phyloP scores from a whole-genome alignment of 2,329 filamentous ascomycete genomes.

The Nannizzia gypsea region DNA sequence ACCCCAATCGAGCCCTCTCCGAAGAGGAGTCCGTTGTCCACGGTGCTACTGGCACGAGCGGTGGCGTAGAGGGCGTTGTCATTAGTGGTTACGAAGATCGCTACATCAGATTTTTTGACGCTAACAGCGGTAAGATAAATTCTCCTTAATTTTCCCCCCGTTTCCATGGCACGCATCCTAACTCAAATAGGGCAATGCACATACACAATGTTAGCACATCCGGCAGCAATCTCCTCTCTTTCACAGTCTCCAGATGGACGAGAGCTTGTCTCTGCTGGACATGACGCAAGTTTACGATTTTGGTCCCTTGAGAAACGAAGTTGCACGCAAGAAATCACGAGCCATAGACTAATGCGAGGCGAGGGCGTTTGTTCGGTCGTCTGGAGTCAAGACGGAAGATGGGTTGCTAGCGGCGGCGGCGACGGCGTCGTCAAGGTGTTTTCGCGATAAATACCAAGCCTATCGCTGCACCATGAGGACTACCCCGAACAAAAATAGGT shows the following conservation, averaged over 20 bases:
- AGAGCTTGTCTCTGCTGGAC: constrained; percentile 89
- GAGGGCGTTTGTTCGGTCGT: constrained; percentile 90
- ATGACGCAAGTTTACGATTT: constrained; percentile 90
- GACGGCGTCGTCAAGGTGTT: constrained; percentile 96
- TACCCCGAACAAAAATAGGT: background rate
- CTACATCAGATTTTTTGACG: constrained; percentile 94
- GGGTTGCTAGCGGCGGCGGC: constrained; percentile 87
- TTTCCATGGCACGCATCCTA: constrained; percentile 11
- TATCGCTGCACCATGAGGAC: background rate
- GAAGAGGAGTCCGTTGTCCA: constrained; percentile 63
- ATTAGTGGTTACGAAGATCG: constrained; percentile 95
- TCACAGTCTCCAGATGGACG: constrained; percentile 86
- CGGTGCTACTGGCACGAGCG: constrained; percentile 71
- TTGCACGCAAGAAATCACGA: constrained; percentile 91
- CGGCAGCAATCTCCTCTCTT: constrained; percentile 80
- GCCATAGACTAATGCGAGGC: constrained; percentile 84
- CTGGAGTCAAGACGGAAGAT: constrained; percentile 89
- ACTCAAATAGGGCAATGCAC: constrained; percentile 74
- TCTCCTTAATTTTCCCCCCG: constrained; percentile 10
- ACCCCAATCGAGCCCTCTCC: constrained; percentile 50
- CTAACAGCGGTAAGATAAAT: constrained; percentile 75
- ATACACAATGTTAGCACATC: constrained; percentile 96
- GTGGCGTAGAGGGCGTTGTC: constrained; percentile 79
- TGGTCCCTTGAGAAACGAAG: constrained; percentile 93
- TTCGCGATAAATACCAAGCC: constrained; percentile 24